These are phyloP conservation scores for Sporothrix mexicana DNA, from an alignment of 2,329 filamentous ascomycete genomes.

Conservation along the genomic window DNA sequence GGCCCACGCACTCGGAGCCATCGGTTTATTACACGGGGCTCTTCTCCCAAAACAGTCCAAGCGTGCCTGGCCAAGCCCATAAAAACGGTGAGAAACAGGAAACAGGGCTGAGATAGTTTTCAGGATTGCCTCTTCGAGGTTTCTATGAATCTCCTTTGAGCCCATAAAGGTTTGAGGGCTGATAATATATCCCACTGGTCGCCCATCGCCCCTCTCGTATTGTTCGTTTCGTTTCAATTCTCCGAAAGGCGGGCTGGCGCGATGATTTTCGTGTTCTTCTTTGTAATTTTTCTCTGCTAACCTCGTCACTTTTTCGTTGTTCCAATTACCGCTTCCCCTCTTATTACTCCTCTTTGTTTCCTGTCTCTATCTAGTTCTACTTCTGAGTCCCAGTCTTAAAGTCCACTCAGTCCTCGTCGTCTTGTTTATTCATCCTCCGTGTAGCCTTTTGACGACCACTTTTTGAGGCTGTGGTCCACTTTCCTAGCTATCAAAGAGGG, in stretches of 20 bases:
- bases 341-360: not conserved
- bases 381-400: not conserved
- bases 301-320: not conserved
- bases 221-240: constrained; percentile 7
- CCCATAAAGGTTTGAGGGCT: too few relatives aligned
- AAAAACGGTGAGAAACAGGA: not conserved
- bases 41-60: not conserved
- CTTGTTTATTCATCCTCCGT: not conserved
- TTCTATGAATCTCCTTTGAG: too few relatives aligned
- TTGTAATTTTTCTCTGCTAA: not conserved
- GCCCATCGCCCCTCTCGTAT: not conserved
- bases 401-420: not conserved
- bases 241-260: not conserved
- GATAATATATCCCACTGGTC: too few relatives aligned
- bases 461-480: constrained; percentile 4
- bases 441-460: not conserved
- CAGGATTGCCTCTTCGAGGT: not conserved
- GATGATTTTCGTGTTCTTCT: not conserved
- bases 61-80: constrained; percentile 16
- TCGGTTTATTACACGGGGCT: not conserved
- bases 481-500: constrained; percentile 19
- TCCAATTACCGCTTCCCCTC: not conserved
- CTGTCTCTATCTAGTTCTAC: not conserved
- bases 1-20: not conserved
- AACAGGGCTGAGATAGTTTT: constrained; percentile 7